Evolutionary conservation across 495 filamentous ascomycete genomes (phyloP).

Genomic region (Penicillium bovifimosum): DNA sequence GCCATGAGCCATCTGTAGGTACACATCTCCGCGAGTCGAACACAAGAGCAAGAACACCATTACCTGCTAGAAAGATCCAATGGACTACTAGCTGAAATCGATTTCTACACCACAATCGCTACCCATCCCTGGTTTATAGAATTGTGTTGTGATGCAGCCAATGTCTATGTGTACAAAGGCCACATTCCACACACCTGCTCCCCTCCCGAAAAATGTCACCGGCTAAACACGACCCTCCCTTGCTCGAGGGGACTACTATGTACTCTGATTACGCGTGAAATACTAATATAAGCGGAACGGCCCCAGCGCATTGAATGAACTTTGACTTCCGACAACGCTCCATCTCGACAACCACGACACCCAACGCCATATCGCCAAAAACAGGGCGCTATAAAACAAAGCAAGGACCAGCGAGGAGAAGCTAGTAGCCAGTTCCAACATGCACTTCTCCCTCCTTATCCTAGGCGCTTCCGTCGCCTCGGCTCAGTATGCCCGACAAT

Average conservation of each 20-base stretch:
- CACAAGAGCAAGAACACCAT: not conserved
- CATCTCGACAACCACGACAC: not conserved
- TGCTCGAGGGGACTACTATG: not conserved
- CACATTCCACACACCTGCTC: conserved; percentile 18
- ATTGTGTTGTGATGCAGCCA: not conserved
- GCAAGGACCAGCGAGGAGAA: not conserved
- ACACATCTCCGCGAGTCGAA: not conserved
- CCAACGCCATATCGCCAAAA: not conserved
- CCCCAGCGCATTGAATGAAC: not conserved
- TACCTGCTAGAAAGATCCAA: not conserved
- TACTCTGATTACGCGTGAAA: not conserved
- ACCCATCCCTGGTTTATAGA: not conserved
- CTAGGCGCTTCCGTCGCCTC: conserved; percentile 7
- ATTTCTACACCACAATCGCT: not conserved
- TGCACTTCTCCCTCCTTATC: conserved; percentile 15
- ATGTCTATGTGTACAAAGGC: not conserved
- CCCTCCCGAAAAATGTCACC: conserved; percentile 14
- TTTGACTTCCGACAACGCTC: not conserved
- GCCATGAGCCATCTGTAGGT: not conserved
- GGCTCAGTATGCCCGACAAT: not conserved
- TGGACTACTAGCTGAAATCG: not conserved
- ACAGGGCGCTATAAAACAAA: not conserved
- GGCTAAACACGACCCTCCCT: conserved; percentile 2
- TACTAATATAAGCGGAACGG: not conserved
- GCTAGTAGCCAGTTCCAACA: not conserved